Base-by-base conservation (phyloP, 75 land plant species). In the Pseudotsuga menziesii region DNA sequence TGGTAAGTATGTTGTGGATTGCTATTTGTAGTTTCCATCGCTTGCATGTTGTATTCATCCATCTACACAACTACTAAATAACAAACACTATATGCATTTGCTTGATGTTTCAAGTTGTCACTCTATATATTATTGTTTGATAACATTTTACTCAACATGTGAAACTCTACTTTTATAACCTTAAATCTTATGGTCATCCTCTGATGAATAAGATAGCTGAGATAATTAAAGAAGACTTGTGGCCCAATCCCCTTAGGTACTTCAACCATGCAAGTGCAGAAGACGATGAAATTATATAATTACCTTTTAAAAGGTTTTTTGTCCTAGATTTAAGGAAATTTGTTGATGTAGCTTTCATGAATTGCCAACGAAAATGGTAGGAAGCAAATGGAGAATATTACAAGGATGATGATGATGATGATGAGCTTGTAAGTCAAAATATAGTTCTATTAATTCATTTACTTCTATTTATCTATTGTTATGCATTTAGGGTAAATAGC, bases 161-260 rank as follows among this genome's bases (percentile, higher is more conserved):
- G 52, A 44, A 44, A 11, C 52, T 44, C 36, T 8, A 11, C 52
- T 7, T 44, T 44, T 6, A 44, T 44, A 44, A 8, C 52, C 7
- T 7, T 44, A 44, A 44, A 44, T 44, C 52, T 44, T 44, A 44
- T 44, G 52, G 8, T 44, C 52, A 44, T 44, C 22, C 61, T 59
- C 22, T 59, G 4, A 29, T 76, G 69, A 74, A 60, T 54, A 89
- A 94, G 98, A 82, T 94, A 48, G 98, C 98, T 36, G 95, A 92
- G 74, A 84, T 94, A 61, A 94, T 94, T 61, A 94, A 94, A 87
- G 98, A 94, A 70, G 98, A 94, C 80, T 78, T 94, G 63, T 94
- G 98, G 98, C 95, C 98, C 11, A 94, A 94, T 84, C 98, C 98
- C 60, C 78, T 94, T 74, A 89, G 85, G 77, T 94, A 94, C 70